phyloP scores from a whole-genome alignment of 179 eudicot genomes.

The Nepenthes alata region DNA sequence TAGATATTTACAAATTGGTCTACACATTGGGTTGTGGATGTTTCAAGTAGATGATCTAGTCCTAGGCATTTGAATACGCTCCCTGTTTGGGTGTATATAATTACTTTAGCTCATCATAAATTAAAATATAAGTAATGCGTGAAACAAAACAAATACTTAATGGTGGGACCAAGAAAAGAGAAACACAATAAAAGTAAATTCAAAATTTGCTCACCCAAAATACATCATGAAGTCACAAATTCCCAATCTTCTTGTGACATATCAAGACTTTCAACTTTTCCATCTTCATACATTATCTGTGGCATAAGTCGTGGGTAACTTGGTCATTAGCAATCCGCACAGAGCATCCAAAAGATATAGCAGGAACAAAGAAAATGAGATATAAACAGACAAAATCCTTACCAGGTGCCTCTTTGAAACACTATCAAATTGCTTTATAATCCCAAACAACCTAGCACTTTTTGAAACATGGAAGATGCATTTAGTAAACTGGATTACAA shows the following conservation, averaged over 20 bases:
- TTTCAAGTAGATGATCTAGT: too few species aligned
- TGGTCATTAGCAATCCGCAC: background rate
- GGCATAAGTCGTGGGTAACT: constrained; percentile 3
- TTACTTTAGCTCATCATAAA: too few species aligned
- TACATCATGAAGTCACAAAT: constrained; percentile 37
- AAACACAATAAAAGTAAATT: too few species aligned
- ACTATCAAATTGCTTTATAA: constrained; percentile 58
- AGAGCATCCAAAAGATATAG: background rate
- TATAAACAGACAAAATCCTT: constrained; percentile 13
- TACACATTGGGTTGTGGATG: too few species aligned
- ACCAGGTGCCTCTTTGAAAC: constrained; percentile 64
- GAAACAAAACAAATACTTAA: too few species aligned
- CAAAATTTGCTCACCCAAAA: background rate
- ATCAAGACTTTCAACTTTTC: constrained; percentile 51
- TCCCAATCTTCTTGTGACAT: constrained; percentile 89
- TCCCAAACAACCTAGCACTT: constrained; percentile 52
- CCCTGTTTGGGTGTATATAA: too few species aligned
- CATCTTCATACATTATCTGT: constrained; percentile 88
- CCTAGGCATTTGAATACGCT: too few species aligned
- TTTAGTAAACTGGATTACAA: background rate
- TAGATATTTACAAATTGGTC: too few species aligned
- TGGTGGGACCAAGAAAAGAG: too few species aligned
- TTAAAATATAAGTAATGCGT: too few species aligned
- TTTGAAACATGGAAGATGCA: constrained; percentile 9
- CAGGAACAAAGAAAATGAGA: background rate